phyloP scores from a whole-genome alignment of 495 filamentous ascomycete genomes.

The Hypoxylon intermedium region DNA sequence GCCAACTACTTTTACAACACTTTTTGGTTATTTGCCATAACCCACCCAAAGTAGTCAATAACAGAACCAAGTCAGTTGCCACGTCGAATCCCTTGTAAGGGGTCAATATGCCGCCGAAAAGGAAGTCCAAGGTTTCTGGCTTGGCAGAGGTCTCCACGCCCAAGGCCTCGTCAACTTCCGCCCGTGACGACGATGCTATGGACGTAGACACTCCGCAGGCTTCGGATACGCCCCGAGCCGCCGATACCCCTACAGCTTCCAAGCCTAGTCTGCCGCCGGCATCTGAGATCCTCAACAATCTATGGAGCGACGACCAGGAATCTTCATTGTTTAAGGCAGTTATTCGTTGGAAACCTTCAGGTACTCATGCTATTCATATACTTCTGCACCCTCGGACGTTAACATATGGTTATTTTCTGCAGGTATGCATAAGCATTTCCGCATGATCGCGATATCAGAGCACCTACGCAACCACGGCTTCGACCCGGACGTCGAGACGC shows the following conservation, averaged over 20 bases:
- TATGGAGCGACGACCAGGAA: constrained; percentile 96
- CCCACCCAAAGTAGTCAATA: too few relatives aligned
- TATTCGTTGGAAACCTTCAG: constrained; percentile 93
- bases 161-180: constrained; percentile 49
- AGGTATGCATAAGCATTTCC: constrained; percentile 99
- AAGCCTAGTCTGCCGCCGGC: constrained; percentile 45
- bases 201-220: constrained; percentile 56
- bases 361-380: constrained; percentile 56
- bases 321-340: constrained; percentile 86
- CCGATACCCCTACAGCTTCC: constrained; percentile 40
- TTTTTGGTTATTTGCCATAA: not conserved
- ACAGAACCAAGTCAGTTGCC: too few relatives aligned
- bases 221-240: constrained; percentile 52
- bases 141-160: constrained; percentile 42
- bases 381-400: not conserved
- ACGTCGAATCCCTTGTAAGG: not conserved
- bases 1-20: too few relatives aligned
- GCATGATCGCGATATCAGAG: constrained; percentile 87
- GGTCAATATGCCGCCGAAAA: constrained; percentile 71
- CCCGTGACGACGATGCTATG: constrained; percentile 60
- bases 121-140: constrained; percentile 36
- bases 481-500: constrained; percentile 67
- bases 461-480: constrained; percentile 87
- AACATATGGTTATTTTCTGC: not conserved
- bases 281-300: constrained; percentile 63